Evolutionary conservation across 768 basidiomycete genomes (phyloP), one percentile per base, ranked within the genome.

Genomic region (Leucosporidium scottii): DNA sequence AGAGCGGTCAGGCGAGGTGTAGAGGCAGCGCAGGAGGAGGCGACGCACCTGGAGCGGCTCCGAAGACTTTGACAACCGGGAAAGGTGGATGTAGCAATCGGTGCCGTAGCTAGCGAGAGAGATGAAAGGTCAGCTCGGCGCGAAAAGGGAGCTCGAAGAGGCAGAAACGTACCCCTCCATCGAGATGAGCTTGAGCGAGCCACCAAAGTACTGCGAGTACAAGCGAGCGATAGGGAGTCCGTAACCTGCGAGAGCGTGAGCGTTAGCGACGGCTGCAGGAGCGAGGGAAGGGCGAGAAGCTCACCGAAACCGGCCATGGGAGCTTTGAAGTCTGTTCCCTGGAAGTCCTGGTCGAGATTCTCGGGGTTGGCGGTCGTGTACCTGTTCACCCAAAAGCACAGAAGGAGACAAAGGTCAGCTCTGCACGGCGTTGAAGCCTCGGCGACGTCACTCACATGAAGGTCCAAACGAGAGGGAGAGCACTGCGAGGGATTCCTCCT

Each of bases 401-500:
- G 13, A 15, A 44, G 39, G 21, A 28, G 54, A 21, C 54, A 17
- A 56, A 25, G 10, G 48, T 81, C 81, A 89, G n/a, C n/a, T 50
- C 34, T n/a, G 13, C 6, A 59, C 61, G 44, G 48, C 21, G 17
- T 5, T n/a, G 4, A 10, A n/a, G 25, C 15, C 30, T 1, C 13
- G 1, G 8, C 21, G 34, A 6, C 2, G 90, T 89, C 18, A 55
- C 68, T 21, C 28, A 91, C 91, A 96, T 94, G 78, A 93, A 98
- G 66, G 94, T 99, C 96, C 96, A 99, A 62, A 99, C 94, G 56
- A 93, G 83, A 12, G 93, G 91, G 21, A 98, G 88, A 0, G 91
- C 90, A 68, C 72, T 78, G 79, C 91, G 79, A 30, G 91, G 85
- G 64, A 98, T 98, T 0, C 94, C 93, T 0, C 94, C 94, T 4